Evolutionary conservation across 257 asterid species (phyloP).

Genomic region (Rauvolfia tetraphylla): DNA sequence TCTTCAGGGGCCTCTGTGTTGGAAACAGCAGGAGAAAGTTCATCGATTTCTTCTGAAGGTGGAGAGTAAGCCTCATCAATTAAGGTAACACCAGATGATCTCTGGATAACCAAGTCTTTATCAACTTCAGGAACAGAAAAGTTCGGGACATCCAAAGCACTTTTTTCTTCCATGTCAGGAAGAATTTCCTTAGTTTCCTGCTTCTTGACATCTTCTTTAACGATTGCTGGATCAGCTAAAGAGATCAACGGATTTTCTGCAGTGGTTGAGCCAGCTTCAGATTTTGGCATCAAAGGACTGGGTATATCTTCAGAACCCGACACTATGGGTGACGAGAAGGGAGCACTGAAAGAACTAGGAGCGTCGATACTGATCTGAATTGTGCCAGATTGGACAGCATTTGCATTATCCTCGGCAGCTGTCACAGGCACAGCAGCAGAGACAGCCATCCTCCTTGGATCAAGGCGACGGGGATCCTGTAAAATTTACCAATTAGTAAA

Average conservation of each 20-base stretch:
- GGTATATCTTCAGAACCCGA: conserved; percentile 38
- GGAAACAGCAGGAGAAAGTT: conserved; percentile 46
- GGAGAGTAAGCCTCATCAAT: conserved; percentile 74
- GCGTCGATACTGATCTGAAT: conserved; percentile 47
- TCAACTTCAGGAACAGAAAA: conserved; percentile 44
- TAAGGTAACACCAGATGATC: conserved; percentile 33
- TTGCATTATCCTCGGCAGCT: conserved; percentile 47
- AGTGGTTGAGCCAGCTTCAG: conserved; percentile 36
- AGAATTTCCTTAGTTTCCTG: conserved; percentile 35
- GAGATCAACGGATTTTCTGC: conserved; percentile 33
- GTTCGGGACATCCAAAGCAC: conserved; percentile 31
- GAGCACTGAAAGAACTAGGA: conserved; percentile 33
- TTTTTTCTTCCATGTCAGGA: conserved; percentile 39
- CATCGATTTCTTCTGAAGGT: conserved; percentile 67
- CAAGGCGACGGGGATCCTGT: conserved; percentile 99
- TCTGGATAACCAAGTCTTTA: conserved; percentile 33
- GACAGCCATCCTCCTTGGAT: conserved; percentile 66
- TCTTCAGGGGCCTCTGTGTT: conserved; percentile 47
- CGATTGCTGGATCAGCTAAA: conserved; percentile 31
- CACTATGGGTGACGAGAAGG: conserved; percentile 31
- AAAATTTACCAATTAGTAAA: conserved; percentile 17
- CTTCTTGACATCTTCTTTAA: conserved; percentile 38
- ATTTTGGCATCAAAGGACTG: conserved; percentile 35
- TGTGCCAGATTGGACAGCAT: conserved; percentile 35
- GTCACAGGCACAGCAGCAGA: conserved; percentile 51